Evolutionary conservation across 2,329 filamentous ascomycete species (phyloP), one percentile per base, ranked within the genome.

Genomic region (Pyrenophora graminea): DNA sequence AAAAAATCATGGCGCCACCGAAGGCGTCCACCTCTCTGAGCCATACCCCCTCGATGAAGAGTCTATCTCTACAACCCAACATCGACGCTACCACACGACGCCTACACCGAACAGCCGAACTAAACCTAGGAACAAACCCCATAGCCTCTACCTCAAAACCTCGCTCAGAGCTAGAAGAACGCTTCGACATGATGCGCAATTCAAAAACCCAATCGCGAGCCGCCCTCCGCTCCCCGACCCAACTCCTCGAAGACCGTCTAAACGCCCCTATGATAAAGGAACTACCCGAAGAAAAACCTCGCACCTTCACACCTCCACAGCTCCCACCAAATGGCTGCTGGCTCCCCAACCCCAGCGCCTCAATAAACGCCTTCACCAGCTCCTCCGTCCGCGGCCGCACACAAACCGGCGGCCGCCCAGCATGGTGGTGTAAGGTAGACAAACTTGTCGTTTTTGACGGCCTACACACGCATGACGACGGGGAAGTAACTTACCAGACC

Each of bases 341-440:
- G 30, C 48, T 72, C 3, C 68, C 68, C 0, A 62, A 60, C 9
- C 68, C 69, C 2, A 56, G 51, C 2, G 58, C 51, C 1, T 60
- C 63, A 5, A 31, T 58, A 30, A 55, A 48, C 7, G 56, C 63
- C 0, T 70, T 72, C 34, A 60, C 54, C 2, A 68, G 69, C 38
- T 56, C 60, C 7, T 62, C 59, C 1, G 61, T 72, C 1, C 60
- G 68, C 13, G 68, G 67, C 6, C 47, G 55, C 5, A 72, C 68
- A 2, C 62, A 66, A 33, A 45, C 54, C 4, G 41, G 42, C 2
- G 40, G 53, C 4, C 53, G 63, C 2, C 66, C 69, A 1, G 63
- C 67, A 4, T 72, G 69, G 69, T 72, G 69, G 69, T 72, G 69
- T 44, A 70, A 70, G 39, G 57, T 65, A 30, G 69, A 72, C 36